These are phyloP conservation scores for Trametes sp. DNA, from an alignment of 1,284 basidiomycete species.

Conservation along the genomic window DNA sequence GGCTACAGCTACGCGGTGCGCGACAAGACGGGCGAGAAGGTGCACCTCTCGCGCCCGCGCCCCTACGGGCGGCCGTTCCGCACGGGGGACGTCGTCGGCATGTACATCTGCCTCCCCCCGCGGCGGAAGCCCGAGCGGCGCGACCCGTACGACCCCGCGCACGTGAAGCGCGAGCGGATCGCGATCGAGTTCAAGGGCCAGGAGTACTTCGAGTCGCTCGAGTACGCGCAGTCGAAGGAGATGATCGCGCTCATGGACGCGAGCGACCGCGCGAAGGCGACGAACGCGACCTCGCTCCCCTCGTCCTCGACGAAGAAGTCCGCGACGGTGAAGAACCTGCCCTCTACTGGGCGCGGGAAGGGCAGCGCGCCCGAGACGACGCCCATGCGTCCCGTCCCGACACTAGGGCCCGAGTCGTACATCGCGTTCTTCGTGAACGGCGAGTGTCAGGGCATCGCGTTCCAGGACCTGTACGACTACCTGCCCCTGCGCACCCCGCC, in stretches of 20 bases:
- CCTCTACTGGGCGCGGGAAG: conserved; percentile 45
- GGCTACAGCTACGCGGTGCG: conserved; percentile 93
- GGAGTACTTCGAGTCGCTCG: conserved; percentile 94
- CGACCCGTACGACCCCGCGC: conserved; percentile 76
- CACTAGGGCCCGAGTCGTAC: conserved; percentile 69
- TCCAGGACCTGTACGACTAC: conserved; percentile 90
- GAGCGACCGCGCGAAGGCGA: conserved; percentile 54
- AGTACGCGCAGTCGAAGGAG: conserved; percentile 92
- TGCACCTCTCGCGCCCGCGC: conserved; percentile 83
- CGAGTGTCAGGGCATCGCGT: conserved; percentile 85
- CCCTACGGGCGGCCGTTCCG: conserved; percentile 81
- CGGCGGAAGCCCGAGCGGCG: conserved; percentile 60
- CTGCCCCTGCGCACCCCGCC: conserved; percentile 79
- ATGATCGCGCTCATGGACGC: conserved; percentile 87
- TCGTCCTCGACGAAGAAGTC: conserved; percentile 69
- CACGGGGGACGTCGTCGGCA: conserved; percentile 91
- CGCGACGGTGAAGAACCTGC: conserved; percentile 70
- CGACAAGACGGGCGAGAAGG: conserved; percentile 92
- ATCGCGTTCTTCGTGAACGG: conserved; percentile 96
- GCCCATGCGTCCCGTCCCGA: conserved; percentile 73
- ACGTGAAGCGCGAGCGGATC: conserved; percentile 85
- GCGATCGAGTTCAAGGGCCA: conserved; percentile 97
- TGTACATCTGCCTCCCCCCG: conserved; percentile 90
- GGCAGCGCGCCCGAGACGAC: conserved; percentile 42
- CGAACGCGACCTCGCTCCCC: conserved; percentile 63